A percentile compares a stretch with the other conserved stretches of the same genome.
Evolutionary conservation across 352 stramenopile species (phyloP).

Genomic region (Phytophthora ramorum): DNA sequence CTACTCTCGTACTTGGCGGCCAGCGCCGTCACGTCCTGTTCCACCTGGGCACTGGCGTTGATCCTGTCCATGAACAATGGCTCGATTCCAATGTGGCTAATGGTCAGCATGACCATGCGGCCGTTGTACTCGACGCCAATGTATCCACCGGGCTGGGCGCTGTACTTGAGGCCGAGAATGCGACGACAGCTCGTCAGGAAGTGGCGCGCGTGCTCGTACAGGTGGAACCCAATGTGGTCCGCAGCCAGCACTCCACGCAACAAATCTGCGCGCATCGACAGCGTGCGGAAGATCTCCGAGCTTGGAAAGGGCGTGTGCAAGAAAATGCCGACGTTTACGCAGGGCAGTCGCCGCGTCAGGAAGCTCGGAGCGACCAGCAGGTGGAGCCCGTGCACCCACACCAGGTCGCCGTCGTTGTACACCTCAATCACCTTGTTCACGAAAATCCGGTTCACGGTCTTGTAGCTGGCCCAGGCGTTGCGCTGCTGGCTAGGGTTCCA

Average conservation of each 20-base stretch:
- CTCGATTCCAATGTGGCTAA: constrained; percentile 98
- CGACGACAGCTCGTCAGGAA: constrained; percentile 97
- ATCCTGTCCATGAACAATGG: constrained; percentile 84
- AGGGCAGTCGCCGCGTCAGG: constrained; percentile 91
- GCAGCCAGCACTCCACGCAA: constrained; percentile 96
- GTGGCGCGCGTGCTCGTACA: constrained; percentile 98
- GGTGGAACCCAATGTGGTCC: constrained; percentile 98
- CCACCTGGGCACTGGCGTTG: constrained; percentile 59
- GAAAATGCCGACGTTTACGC: constrained; percentile 97
- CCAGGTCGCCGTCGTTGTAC: constrained; percentile 92
- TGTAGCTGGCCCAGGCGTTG: constrained; percentile 95
- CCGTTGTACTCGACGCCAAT: constrained; percentile 97
- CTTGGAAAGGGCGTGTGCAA: constrained; percentile 99
- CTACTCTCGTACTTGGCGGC: constrained; percentile 59
- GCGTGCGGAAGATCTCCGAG: constrained; percentile 98
- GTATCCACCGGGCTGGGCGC: constrained; percentile 91
- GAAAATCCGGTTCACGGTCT: constrained; percentile 97
- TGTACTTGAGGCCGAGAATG: constrained; percentile 90
- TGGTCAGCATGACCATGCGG: constrained; percentile 96
- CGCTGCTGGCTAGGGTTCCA: constrained; percentile 87
- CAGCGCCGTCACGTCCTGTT: constrained; percentile 52
- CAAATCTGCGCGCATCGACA: constrained; percentile 97
- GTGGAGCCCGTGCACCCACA: constrained; percentile 99
- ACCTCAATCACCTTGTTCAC: constrained; percentile 94
- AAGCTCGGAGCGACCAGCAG: constrained; percentile 98